phyloP scores from a whole-genome alignment of 2,329 filamentous ascomycete genomes.

The Diaporthe sp. region DNA sequence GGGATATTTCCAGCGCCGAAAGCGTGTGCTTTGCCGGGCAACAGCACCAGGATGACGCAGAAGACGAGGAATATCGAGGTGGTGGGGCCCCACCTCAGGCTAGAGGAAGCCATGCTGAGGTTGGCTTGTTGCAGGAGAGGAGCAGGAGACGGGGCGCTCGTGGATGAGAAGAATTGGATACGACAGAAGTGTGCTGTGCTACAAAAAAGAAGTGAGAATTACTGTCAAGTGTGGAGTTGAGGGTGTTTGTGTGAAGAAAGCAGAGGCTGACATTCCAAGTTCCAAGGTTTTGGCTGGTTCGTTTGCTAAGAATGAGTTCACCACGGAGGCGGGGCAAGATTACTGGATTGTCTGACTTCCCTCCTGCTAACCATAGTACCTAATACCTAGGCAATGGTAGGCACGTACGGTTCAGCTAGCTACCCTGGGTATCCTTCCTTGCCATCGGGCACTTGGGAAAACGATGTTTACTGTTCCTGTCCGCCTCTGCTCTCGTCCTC shows the following conservation, averaged over 20 bases:
- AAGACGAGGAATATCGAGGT: slow-evolving; percentile 63
- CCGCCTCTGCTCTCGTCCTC: background rate
- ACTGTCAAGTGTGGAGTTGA: background rate
- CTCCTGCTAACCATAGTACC: background rate
- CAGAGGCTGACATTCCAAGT: slow-evolving; percentile 30
- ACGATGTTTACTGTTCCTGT: background rate
- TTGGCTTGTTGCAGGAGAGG: background rate
- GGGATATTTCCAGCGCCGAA: slow-evolving; percentile 81
- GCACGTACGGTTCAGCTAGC: slow-evolving; percentile 8
- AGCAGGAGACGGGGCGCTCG: background rate
- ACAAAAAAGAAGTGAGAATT: background rate
- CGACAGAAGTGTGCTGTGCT: background rate
- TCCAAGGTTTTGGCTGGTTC: slow-evolving; percentile 22
- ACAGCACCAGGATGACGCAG: slow-evolving; percentile 66
- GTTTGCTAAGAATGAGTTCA: slow-evolving; percentile 30
- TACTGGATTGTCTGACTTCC: slow-evolving; percentile 18
- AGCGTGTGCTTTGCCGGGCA: slow-evolving; percentile 69
- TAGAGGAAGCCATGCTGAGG: slow-evolving; percentile 61
- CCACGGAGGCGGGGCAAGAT: slow-evolving; percentile 18
- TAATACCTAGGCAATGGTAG: background rate
- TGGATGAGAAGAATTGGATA: background rate
- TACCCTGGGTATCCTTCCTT: slow-evolving; percentile 25
- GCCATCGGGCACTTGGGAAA: background rate
- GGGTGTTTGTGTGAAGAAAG: slow-evolving; percentile 4
- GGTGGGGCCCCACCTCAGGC: slow-evolving; percentile 60